A percentile compares a stretch with the other conserved stretches of the same genome.
These are phyloP conservation scores for Fusarium graminum DNA, from an alignment of 2,329 filamentous ascomycete species.

Conservation along the genomic window DNA sequence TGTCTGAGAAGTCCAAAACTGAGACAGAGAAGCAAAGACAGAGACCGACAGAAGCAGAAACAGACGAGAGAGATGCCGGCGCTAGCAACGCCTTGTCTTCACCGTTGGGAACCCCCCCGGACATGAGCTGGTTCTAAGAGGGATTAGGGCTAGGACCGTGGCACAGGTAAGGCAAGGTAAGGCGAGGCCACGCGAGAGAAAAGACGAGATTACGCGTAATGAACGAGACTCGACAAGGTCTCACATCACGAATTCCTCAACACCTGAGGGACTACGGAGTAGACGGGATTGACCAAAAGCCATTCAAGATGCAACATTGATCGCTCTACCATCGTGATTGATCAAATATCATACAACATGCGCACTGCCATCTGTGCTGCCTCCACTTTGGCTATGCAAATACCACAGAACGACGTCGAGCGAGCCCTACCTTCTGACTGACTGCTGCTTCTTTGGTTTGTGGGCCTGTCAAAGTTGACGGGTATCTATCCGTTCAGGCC, in stretches of 20 bases:
- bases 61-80: constrained; percentile 38
- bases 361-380: too few species aligned
- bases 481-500: constrained; percentile 44
- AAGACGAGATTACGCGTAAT: constrained; percentile 10
- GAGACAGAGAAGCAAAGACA: not conserved
- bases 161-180: constrained; percentile 10
- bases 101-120: constrained; percentile 39
- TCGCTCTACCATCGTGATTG: not conserved
- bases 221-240: not conserved
- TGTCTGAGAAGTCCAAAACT: not conserved
- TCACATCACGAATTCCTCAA: not conserved
- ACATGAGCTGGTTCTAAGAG: constrained; percentile 34
- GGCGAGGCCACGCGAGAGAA: constrained; percentile 14
- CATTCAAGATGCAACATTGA: not conserved
- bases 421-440: not conserved
- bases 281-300: too few species aligned
- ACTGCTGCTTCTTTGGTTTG: constrained; percentile 4
- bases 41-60: not conserved
- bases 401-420: not conserved
- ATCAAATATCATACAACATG: too few species aligned
- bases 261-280: not conserved
- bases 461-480: constrained; percentile 41
- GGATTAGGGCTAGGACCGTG: constrained; percentile 4
- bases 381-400: constrained; percentile 2
- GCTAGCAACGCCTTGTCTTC: constrained; percentile 40